phyloP scores from a whole-genome alignment of 208 protist genomes.

The Endotrypanum monterogeii region DNA sequence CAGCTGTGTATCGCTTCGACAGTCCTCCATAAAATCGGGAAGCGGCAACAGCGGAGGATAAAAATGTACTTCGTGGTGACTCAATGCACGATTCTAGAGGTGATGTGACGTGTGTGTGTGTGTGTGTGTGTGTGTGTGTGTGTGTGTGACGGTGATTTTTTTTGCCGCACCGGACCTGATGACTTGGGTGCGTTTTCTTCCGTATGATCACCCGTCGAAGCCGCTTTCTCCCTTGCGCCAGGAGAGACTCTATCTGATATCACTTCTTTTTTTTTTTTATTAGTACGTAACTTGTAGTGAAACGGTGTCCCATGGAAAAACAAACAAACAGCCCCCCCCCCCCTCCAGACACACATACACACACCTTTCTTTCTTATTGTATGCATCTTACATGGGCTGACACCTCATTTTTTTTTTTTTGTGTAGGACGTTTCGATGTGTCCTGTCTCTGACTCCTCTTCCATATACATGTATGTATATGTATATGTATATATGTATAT shows the following conservation, averaged over 20 bases:
- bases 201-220: too few species aligned
- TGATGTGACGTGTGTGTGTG: conserved; percentile 3
- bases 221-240: neutral
- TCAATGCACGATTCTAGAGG: neutral
- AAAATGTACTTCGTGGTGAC: neutral
- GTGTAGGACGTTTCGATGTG: neutral
- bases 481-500: neutral
- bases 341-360: neutral
- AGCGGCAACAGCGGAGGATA: neutral
- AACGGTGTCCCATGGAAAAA: neutral
- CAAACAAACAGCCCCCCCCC: neutral
- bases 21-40: neutral
- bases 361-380: neutral
- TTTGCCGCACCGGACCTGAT: too few species aligned
- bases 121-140: conserved; percentile 2
- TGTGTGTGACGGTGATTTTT: neutral
- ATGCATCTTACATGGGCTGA: neutral
- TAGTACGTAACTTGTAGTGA: conserved; percentile 7
- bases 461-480: neutral
- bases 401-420: neutral
- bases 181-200: too few species aligned
- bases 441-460: neutral
- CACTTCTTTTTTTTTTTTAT: neutral
- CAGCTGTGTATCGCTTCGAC: neutral
- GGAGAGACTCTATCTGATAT: neutral